phyloP scores from a whole-genome alignment of 306 rosid species.

The Sesbania bispinosa region DNA sequence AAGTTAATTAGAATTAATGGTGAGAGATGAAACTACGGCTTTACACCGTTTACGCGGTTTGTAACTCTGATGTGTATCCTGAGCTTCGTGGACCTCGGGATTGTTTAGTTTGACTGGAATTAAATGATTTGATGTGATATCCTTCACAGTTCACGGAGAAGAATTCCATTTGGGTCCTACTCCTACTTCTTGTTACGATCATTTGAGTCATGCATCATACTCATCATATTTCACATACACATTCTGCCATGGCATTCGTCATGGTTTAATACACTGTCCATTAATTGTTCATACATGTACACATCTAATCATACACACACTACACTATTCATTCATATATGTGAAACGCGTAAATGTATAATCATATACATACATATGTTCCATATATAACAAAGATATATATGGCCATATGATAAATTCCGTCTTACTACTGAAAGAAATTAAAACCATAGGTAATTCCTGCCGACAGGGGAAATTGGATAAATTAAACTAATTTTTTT shows the following conservation, averaged over 20 bases:
- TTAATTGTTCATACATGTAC: too few species aligned
- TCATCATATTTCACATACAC: neutral
- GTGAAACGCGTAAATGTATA: too few species aligned
- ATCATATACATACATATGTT: too few species aligned
- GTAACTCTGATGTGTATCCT: slow-evolving; percentile 6
- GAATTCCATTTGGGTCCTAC: slow-evolving; percentile 18
- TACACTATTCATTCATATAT: too few species aligned
- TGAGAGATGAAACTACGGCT: too few species aligned
- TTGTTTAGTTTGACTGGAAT: slow-evolving; percentile 30
- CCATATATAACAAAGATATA: too few species aligned
- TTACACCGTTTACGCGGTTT: slow-evolving; percentile 12
- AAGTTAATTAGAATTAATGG: too few species aligned
- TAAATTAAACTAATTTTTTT: too few species aligned
- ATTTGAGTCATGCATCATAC: neutral
- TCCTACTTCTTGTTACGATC: neutral
- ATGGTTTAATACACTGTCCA: too few species aligned
- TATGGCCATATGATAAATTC: too few species aligned
- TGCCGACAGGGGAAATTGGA: neutral
- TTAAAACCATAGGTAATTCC: neutral
- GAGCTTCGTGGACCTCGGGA: slow-evolving; percentile 13
- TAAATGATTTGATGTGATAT: slow-evolving; percentile 19
- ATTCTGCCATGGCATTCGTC: neutral
- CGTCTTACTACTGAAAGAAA: too few species aligned
- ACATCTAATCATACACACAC: too few species aligned
- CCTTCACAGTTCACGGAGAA: neutral